A percentile compares a stretch with the other conserved stretches of the same genome.
These are phyloP conservation scores for Corylus heterophylla DNA, from an alignment of 306 rosid genomes.

Conservation along the genomic window DNA sequence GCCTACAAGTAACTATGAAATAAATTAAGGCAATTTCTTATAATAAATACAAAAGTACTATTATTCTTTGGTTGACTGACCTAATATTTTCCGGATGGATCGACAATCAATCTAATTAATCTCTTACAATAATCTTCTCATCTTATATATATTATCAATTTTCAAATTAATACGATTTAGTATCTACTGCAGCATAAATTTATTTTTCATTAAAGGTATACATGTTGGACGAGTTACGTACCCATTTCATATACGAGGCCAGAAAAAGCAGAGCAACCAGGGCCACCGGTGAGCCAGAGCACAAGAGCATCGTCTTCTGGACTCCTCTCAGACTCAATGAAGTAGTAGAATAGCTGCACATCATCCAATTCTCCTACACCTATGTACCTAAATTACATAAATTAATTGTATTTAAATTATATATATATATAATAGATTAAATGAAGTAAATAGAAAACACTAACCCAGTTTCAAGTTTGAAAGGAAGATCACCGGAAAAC, in stretches of 20 bases:
- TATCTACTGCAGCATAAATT: too few relatives aligned
- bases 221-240: background rate
- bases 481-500: background rate
- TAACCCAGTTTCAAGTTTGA: background rate
- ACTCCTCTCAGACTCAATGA: constrained; percentile 6
- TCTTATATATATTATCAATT: too few relatives aligned
- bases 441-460: background rate
- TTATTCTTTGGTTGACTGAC: too few relatives aligned
- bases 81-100: too few relatives aligned
- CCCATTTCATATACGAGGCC: constrained; percentile 34
- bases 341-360: too few relatives aligned
- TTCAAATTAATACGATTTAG: too few relatives aligned
- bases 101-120: too few relatives aligned
- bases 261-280: constrained; percentile 35
- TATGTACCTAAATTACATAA: constrained; percentile 16
- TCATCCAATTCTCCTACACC: constrained; percentile 36
- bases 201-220: too few relatives aligned
- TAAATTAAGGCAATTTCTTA: background rate
- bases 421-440: too few relatives aligned
- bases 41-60: too few relatives aligned
- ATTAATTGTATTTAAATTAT: too few relatives aligned
- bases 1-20: background rate
- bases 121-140: too few relatives aligned
- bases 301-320: constrained; percentile 28
- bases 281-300: constrained; percentile 39